A percentile compares a stretch with the other conserved stretches of the same genome.
Evolutionary conservation across 345 rosid species (phyloP).

Genomic region (Gossypium bickii): DNA sequence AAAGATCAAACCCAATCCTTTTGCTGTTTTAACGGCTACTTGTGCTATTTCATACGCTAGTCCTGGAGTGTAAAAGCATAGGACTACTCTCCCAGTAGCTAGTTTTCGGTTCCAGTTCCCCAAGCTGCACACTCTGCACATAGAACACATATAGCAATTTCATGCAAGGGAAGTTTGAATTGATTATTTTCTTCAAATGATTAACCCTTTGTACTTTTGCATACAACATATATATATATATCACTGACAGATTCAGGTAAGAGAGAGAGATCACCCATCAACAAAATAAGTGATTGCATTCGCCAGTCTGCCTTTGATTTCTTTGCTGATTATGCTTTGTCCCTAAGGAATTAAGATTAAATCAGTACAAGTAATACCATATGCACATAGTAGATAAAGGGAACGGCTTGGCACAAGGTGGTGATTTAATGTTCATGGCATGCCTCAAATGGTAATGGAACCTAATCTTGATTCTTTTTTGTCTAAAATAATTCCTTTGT

Average conservation of each 20-base stretch:
- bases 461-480: no score
- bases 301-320: conserved; percentile 40
- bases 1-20: conserved; percentile 48
- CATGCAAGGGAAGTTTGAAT: background rate
- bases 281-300: conserved; percentile 38
- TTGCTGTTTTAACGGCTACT: conserved; percentile 44
- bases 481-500: no score
- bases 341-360: conserved; percentile 33
- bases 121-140: conserved; percentile 37
- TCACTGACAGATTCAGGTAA: background rate
- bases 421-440: background rate
- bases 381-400: background rate
- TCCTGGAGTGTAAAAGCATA: conserved; percentile 60
- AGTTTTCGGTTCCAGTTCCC: conserved; percentile 31
- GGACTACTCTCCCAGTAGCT: conserved; percentile 41
- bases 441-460: no score
- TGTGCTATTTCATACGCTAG: conserved; percentile 39
- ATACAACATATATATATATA: background rate
- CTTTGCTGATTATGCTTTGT: conserved; percentile 47
- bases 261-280: conserved; percentile 36
- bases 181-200: background rate
- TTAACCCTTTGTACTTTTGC: background rate
- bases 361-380: background rate
- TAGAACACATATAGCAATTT: background rate
- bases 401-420: background rate